Evolutionary conservation across 2,329 filamentous ascomycete species (phyloP).

Genomic region (Botrytis galanthina): DNA sequence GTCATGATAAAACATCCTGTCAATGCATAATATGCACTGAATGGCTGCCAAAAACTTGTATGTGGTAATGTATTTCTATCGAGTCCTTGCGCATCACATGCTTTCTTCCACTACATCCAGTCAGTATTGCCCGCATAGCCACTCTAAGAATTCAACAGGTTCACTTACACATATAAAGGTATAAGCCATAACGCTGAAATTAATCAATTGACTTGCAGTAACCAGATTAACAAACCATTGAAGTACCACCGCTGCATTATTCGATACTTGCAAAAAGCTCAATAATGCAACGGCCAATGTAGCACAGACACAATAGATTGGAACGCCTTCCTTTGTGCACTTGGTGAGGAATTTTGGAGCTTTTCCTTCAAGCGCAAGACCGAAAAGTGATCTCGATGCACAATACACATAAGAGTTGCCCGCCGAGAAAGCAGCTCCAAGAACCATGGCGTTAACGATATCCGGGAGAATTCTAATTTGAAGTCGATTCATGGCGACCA

Average conservation of each 20-base stretch:
- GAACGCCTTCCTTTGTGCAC: conserved; percentile 51
- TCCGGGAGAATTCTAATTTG: conserved; percentile 50
- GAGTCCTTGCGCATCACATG: conserved; percentile 47
- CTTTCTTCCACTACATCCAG: conserved; percentile 49
- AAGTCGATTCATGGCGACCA: conserved; percentile 49
- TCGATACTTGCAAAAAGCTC: conserved; percentile 60
- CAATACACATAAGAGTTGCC: conserved; percentile 45
- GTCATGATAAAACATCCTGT: conserved; percentile 55
- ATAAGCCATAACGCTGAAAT: conserved; percentile 52
- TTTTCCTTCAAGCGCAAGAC: conserved; percentile 51
- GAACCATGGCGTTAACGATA: conserved; percentile 55
- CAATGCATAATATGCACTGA: conserved; percentile 53
- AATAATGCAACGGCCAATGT: conserved; percentile 58
- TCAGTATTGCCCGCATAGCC: not conserved
- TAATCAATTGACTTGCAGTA: conserved; percentile 52
- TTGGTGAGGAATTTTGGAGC: conserved; percentile 50
- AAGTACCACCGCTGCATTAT: conserved; percentile 55
- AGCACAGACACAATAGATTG: conserved; percentile 56
- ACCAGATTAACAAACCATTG: conserved; percentile 61
- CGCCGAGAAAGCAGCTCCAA: conserved; percentile 54
- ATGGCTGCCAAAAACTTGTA: conserved; percentile 54
- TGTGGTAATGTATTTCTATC: conserved; percentile 47
- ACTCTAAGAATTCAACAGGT: not conserved
- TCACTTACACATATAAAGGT: conserved; percentile 47
- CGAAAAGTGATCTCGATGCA: conserved; percentile 51